phyloP scores from a whole-genome alignment of 805 yeast species.

The Priceomyces haplophilus region DNA sequence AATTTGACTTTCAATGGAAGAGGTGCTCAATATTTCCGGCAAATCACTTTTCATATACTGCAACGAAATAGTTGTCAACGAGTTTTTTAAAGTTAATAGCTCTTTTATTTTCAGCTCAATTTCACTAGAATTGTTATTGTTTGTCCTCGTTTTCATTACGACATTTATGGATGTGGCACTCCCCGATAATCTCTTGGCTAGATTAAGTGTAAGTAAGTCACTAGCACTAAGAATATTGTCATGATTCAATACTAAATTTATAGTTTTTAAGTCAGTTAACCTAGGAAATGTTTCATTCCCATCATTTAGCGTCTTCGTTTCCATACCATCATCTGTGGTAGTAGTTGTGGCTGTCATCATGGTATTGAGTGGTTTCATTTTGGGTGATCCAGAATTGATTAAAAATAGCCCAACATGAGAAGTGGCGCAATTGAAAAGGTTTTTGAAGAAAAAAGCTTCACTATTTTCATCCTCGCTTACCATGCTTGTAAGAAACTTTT shows the following conservation, averaged over 20 bases:
- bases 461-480: slow-evolving; percentile 15
- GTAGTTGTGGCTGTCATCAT: too few species aligned
- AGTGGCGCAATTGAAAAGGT: slow-evolving; percentile 23
- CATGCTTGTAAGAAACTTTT: slow-evolving; percentile 7
- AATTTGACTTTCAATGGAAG: slow-evolving; percentile 9
- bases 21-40: neutral
- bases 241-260: slow-evolving; percentile 29
- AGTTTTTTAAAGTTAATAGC: neutral
- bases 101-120: neutral
- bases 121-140: neutral
- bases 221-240: slow-evolving; percentile 32
- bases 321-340: slow-evolving; percentile 6
- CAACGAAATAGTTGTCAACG: neutral
- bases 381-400: slow-evolving; percentile 13
- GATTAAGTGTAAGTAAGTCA: slow-evolving; percentile 31
- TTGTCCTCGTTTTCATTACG: slow-evolving; percentile 15
- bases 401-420: slow-evolving; percentile 34
- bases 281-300: slow-evolving; percentile 3
- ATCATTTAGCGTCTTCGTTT: neutral
- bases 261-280: slow-evolving; percentile 11
- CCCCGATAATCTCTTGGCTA: slow-evolving; percentile 21
- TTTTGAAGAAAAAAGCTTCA: slow-evolving; percentile 22
- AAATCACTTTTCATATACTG: neutral
- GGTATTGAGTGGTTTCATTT: neutral
- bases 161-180: slow-evolving; percentile 16